Evolutionary conservation across 2,329 filamentous ascomycete species (phyloP), one percentile per base, ranked within the genome.

Genomic region (Neonectria faginata): DNA sequence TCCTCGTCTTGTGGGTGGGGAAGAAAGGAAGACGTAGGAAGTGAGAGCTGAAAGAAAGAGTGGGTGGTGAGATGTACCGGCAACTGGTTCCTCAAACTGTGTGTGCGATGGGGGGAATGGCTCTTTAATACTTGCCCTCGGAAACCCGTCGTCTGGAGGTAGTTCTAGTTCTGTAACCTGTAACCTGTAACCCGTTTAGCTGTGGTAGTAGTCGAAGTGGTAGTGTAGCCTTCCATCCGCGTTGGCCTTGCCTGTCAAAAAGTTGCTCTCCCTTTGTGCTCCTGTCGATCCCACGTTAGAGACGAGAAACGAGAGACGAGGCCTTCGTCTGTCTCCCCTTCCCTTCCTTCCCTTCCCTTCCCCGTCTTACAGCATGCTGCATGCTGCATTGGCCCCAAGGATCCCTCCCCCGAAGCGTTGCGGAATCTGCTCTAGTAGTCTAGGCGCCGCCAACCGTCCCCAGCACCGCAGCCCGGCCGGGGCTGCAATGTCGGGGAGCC

Each of bases 211-310:
- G 25, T 25, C 25, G 25, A 25, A 25, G 25, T 25, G 42, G 11
- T 47, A 47, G 42, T 25, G 5, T 47, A 25, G 22, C 20, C 29
- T 31, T 53, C 18, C 31, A 27, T 29, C 45, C 45, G 16, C n/a
- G 4, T 25, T 29, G 27, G 27, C 27, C 27, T 12, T 33, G 27
- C n/a, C 29, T 51, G 48, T 51, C 48, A 33, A 29, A 33, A 29
- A 33, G 48, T 44, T 57, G 41, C 31, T 53, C 57, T 48, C 42
- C 50, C 56, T 51, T 48, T 36, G 10, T 39, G 56, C 52, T 64
- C 61, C 61, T 64, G 61, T 64, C 60, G 61, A 60, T 59, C 61
- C 33, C 44, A 51, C 41, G 61, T 64, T 41, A 39, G 61, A 64
- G 56, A 50, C 18, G 39, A 20, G 39, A 20, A 18, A 18, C 39